phyloP scores from a whole-genome alignment of 2,329 filamentous ascomycete genomes.

The Calonectria ilicicola region DNA sequence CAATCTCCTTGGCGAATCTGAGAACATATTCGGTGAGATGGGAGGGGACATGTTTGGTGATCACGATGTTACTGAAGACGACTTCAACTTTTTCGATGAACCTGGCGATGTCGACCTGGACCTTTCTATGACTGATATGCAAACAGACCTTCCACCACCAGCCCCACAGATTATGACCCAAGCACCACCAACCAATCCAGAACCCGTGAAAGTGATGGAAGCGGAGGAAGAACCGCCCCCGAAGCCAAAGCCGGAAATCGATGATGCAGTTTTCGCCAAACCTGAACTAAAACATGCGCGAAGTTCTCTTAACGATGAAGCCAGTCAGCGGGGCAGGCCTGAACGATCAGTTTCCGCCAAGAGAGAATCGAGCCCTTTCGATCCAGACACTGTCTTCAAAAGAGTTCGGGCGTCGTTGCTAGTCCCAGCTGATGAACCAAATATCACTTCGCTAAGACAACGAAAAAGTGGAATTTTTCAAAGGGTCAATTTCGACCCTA shows the following conservation, averaged over 20 bases:
- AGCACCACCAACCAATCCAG: conserved; percentile 25
- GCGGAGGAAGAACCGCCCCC: conserved; percentile 26
- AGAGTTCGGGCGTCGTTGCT: conserved; percentile 63
- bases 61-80: conserved; percentile 82
- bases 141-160: conserved; percentile 23
- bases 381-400: conserved; percentile 69
- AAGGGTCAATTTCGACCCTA: conserved; percentile 65
- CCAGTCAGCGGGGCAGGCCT: conserved; percentile 45
- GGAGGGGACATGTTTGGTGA: conserved; percentile 78
- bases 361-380: conserved; percentile 68
- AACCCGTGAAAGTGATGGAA: conserved; percentile 25
- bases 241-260: conserved; percentile 28
- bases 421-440: conserved; percentile 32
- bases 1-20: conserved; percentile 60
- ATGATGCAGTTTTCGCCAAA: conserved; percentile 64
- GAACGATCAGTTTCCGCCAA: conserved; percentile 54
- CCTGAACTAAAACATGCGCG: conserved; percentile 70
- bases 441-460: conserved; percentile 35
- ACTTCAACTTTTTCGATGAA: conserved; percentile 87
- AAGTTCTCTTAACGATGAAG: conserved; percentile 62
- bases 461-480: conserved; percentile 64
- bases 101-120: conserved; percentile 57
- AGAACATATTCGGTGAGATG: conserved; percentile 76
- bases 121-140: conserved; percentile 43
- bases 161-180: conserved; percentile 21